phyloP scores from a whole-genome alignment of 164 flowering plant genomes.

The Stephania yunnanensis region DNA sequence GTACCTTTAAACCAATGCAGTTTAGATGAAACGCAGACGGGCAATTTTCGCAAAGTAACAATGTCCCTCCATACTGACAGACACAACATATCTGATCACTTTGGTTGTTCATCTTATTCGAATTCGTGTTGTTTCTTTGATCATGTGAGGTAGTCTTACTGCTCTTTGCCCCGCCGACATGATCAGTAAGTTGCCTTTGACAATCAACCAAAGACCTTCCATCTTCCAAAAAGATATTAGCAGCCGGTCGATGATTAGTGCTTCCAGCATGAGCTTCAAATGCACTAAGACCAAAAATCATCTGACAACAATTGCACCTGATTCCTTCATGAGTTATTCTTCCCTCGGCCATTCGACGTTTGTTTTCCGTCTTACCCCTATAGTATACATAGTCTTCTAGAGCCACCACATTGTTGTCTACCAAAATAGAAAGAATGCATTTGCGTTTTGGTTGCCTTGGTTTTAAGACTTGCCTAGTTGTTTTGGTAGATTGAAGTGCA shows the following conservation, averaged over 20 bases:
- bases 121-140: constrained; percentile 21
- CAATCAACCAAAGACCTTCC: constrained; percentile 80
- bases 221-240: constrained; percentile 60
- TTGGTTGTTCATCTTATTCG: background rate
- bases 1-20: constrained; percentile 68
- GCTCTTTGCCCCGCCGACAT: constrained; percentile 8
- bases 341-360: constrained; percentile 32
- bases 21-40: constrained; percentile 74
- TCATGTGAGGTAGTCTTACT: constrained; percentile 4
- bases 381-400: constrained; percentile 58
- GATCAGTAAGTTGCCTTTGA: constrained; percentile 40
- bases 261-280: constrained; percentile 74
- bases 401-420: constrained; percentile 54
- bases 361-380: constrained; percentile 16
- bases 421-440: constrained; percentile 65
- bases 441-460: constrained; percentile 25
- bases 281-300: constrained; percentile 33
- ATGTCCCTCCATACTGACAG: constrained; percentile 77
- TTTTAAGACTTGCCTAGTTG: constrained; percentile 28
- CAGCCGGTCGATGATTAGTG: constrained; percentile 36
- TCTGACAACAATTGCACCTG: constrained; percentile 62
- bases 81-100: constrained; percentile 69
- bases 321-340: constrained; percentile 60
- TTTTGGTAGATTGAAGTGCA: constrained; percentile 45
- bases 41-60: constrained; percentile 73